Evolutionary conservation across 495 filamentous ascomycete genomes (phyloP), one percentile per base, ranked within the genome.

Genomic region (Hyaloscypha bicolor): DNA sequence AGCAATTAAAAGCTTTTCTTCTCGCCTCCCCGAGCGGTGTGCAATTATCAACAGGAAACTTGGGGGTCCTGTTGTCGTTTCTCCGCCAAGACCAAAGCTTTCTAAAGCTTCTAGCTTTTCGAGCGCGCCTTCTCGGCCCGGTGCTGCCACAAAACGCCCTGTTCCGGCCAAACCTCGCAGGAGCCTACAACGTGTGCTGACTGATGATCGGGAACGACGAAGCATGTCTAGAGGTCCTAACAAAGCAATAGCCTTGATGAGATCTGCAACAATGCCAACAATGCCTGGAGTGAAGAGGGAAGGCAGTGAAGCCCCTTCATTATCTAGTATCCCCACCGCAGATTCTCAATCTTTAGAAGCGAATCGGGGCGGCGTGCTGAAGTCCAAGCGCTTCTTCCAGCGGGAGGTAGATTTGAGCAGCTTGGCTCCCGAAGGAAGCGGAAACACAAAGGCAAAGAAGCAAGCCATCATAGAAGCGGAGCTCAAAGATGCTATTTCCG

Each of bases 31-130:
- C 6, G 89, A 93, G 31, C 83, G 91, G 55, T 95, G 92, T 76
- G 86, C 87, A 58, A 80, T 83, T 45, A 87, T 99, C 67, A 94
- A 90, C 68, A 89, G 89, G 66, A 97, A 97, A 77, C 86, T 97
- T 9, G 93, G 94, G 16, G 93, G 92, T 0, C 90, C 90, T 3
- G 80, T 85, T 31, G 82, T 85, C 35, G 80, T 87, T 52, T 88
- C 91, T 33, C 87, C 90, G 1, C 79, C 79, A 4, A 89, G 87
- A 70, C 76, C 81, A 60, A 85, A 78, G 63, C 67, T 79, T 6
- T 70, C 69, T 19, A 86, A 81, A 65, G 76, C 79, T 55, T 67
- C 76, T 31, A 78, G 65, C 59, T 66, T 68, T 33, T 70, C 68
- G 21, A 37, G 61, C 21, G 59, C 63, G 5, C 39, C 77, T 56